Percentiles rank a stretch among this genome's conserved stretches.
phyloP scores from a whole-genome alignment of 139 green algal genomes.

The Deuterostichococcus epilithicus region DNA sequence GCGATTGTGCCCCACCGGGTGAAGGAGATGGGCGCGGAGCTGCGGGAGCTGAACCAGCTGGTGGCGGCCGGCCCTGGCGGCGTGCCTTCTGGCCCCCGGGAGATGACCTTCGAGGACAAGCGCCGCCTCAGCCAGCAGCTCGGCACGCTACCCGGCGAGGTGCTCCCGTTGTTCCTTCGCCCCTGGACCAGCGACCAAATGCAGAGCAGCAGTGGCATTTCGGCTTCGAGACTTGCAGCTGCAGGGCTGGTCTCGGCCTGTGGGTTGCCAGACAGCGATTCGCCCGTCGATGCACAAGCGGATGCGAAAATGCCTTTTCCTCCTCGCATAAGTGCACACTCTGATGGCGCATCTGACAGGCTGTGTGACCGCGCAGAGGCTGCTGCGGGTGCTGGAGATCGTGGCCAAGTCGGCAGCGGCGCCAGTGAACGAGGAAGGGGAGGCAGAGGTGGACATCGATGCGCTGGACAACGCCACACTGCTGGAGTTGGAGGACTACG shows the following conservation, averaged over 20 bases:
- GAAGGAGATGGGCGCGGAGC: slow-evolving; percentile 7
- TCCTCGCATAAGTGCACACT: too few relatives aligned
- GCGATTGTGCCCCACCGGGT: background rate
- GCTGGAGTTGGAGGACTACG: slow-evolving; percentile 51
- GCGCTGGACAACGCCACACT: slow-evolving; percentile 43
- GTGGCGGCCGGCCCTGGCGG: background rate
- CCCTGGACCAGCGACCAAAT: background rate
- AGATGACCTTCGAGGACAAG: slow-evolving; percentile 69
- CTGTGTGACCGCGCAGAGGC: too few relatives aligned
- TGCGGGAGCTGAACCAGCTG: slow-evolving; percentile 13
- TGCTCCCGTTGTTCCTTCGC: background rate
- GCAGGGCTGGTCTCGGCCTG: too few relatives aligned
- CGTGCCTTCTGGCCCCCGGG: slow-evolving; percentile 2
- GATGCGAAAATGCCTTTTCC: too few relatives aligned
- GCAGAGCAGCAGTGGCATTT: too few relatives aligned
- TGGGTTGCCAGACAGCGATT: too few relatives aligned
- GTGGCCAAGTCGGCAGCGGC: slow-evolving; percentile 27
- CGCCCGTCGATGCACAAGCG: too few relatives aligned
- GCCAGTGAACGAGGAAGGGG: slow-evolving; percentile 37
- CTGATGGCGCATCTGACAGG: background rate
- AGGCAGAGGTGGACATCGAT: slow-evolving; percentile 68
- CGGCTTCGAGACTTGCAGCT: too few relatives aligned
- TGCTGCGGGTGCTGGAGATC: slow-evolving; percentile 52
- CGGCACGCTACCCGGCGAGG: slow-evolving; percentile 33
- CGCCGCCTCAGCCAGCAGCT: slow-evolving; percentile 39